Conservation (phyloP, 768 basidiomycete species). For the Leucosporidium scottii region DNA sequence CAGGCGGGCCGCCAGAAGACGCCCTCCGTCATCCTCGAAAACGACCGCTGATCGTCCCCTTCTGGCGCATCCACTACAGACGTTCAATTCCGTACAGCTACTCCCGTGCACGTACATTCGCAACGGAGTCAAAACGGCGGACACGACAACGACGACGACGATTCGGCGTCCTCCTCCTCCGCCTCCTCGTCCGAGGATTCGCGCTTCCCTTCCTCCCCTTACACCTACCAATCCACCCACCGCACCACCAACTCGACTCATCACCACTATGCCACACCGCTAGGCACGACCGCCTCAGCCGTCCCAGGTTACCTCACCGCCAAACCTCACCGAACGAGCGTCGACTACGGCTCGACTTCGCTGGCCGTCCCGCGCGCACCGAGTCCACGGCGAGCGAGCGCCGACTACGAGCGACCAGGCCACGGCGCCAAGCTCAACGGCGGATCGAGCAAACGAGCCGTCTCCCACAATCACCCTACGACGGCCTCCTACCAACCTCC, state of each 20-base stretch:
- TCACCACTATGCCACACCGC: constrained; percentile 2
- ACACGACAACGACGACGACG: constrained; percentile 24
- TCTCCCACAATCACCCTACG: not conserved
- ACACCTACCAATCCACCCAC: constrained; percentile 35
- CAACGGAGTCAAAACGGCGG: constrained; percentile 4
- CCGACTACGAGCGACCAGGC: constrained; percentile 15
- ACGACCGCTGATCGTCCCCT: too few species aligned
- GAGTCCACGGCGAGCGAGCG: constrained; percentile 6
- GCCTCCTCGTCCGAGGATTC: constrained; percentile 5
- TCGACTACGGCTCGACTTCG: constrained; percentile 5
- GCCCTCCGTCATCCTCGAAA: not conserved
- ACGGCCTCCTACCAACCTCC: constrained; percentile 33
- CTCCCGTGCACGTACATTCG: constrained; percentile 15
- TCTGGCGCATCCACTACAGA: constrained; percentile 3
- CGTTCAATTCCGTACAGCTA: constrained; percentile 26
- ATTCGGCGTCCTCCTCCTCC: constrained; percentile 19
- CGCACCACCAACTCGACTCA: constrained; percentile 20
- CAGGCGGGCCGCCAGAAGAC: too few species aligned
- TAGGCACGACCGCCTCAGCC: constrained; percentile 23
- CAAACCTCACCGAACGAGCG: not conserved
- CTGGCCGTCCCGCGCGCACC: constrained; percentile 19
- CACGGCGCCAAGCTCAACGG: not conserved
- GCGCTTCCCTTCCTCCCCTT: constrained; percentile 29
- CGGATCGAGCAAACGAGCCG: not conserved
- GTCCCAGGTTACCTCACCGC: constrained; percentile 19